phyloP scores from a whole-genome alignment of 495 filamentous ascomycete species.

The Polyplosphaeria fusca region DNA sequence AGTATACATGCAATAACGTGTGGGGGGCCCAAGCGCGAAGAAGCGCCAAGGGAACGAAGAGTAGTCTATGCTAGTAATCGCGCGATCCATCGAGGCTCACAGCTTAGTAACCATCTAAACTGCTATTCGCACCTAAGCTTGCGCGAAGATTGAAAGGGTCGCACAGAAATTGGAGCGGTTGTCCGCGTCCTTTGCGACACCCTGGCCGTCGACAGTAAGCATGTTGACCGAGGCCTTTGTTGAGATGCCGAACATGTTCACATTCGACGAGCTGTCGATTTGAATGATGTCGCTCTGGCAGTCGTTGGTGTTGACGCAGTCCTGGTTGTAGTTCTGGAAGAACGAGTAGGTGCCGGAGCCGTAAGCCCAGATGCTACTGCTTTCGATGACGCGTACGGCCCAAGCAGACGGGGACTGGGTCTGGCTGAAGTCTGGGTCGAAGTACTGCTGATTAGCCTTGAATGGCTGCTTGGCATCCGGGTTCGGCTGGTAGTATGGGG shows the following conservation, averaged over 20 bases:
- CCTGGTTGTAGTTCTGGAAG: conserved; percentile 63
- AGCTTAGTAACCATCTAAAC: too few relatives aligned
- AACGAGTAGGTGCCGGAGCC: conserved; percentile 51
- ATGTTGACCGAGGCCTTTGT: conserved; percentile 88
- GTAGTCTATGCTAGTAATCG: conserved; percentile 1
- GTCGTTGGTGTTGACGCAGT: conserved; percentile 66
- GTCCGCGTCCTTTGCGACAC: conserved; percentile 33
- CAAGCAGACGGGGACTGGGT: conserved; percentile 47
- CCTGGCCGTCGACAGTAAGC: conserved; percentile 58
- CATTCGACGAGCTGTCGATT: conserved; percentile 61
- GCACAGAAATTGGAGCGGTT: conserved; percentile 43
- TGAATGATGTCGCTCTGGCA: conserved; percentile 89
- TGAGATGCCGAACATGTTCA: conserved; percentile 75
- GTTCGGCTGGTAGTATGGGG: conserved; percentile 51
- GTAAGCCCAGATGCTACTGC: conserved; percentile 36
- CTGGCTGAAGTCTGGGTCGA: conserved; percentile 42
- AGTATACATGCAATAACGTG: conserved; percentile 9
- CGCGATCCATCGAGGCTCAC: background rate
- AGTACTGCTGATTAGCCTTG: conserved; percentile 32
- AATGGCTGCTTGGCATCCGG: conserved; percentile 39
- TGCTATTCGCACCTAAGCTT: conserved; percentile 14
- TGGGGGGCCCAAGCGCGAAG: background rate
- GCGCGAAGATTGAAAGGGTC: conserved; percentile 33
- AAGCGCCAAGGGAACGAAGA: conserved; percentile 10
- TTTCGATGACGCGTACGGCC: conserved; percentile 49